phyloP scores from a whole-genome alignment of 2,329 filamentous ascomycete genomes.

The Fusarium sp. region DNA sequence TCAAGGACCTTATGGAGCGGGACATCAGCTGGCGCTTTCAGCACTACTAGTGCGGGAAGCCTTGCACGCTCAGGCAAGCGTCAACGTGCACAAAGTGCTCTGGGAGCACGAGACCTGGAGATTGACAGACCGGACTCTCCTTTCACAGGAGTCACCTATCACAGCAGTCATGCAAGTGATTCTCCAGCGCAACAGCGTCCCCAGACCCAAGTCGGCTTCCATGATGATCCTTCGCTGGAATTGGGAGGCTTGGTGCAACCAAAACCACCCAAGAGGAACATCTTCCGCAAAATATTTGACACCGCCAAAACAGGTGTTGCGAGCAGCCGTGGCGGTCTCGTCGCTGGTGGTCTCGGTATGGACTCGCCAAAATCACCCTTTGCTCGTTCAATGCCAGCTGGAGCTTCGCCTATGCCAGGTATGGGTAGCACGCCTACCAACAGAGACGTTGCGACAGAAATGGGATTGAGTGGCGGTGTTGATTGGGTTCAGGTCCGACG shows the following conservation, averaged over 20 bases:
- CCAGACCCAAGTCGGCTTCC: conserved; percentile 73
- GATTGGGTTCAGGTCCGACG: conserved; percentile 99
- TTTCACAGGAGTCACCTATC: conserved; percentile 86
- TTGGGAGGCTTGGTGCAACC: conserved; percentile 83
- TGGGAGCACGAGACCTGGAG: conserved; percentile 69
- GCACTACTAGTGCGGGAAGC: conserved; percentile 94
- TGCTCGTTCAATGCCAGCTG: conserved; percentile 53
- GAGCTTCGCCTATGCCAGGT: conserved; percentile 56
- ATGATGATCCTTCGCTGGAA: conserved; percentile 72
- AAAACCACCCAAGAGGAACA: conserved; percentile 84
- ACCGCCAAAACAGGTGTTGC: conserved; percentile 94
- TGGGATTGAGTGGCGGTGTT: conserved; percentile 70
- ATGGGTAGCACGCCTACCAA: conserved; percentile 51
- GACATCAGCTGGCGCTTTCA: conserved; percentile 87
- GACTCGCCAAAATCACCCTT: conserved; percentile 56
- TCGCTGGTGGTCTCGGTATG: conserved; percentile 60
- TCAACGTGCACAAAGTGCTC: conserved; percentile 71
- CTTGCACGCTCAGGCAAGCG: conserved; percentile 79
- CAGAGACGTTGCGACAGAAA: conserved; percentile 72
- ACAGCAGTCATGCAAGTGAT: conserved; percentile 82
- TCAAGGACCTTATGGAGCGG: conserved; percentile 94
- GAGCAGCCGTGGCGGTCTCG: conserved; percentile 86
- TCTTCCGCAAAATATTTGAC: conserved; percentile 95
- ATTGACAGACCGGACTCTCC: conserved; percentile 68
- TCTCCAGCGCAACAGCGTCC: conserved; percentile 61